A percentile compares a stretch with the other conserved stretches of the same genome.
Conservation (phyloP, 2,329 filamentous ascomycete genomes). For the Colletotrichum chrysophilum region DNA sequence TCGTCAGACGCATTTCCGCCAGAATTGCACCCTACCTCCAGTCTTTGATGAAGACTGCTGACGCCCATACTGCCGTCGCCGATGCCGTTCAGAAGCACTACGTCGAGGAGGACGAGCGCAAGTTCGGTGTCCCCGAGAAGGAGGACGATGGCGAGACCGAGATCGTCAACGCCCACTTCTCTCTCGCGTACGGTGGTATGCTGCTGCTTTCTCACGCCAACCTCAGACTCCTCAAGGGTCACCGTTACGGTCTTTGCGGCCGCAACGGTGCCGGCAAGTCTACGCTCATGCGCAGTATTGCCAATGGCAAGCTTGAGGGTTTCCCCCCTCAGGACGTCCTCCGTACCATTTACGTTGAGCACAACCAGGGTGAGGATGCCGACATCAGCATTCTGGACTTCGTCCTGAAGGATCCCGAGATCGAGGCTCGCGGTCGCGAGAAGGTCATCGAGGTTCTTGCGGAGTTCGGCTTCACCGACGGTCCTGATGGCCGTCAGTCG, state of each 20-base stretch:
- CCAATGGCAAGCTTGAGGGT: slow-evolving; percentile 93
- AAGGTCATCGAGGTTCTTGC: slow-evolving; percentile 83
- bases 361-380: slow-evolving; percentile 98
- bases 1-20: slow-evolving; percentile 72
- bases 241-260: slow-evolving; percentile 95
- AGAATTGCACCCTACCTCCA: slow-evolving; percentile 79
- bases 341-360: slow-evolving; percentile 96
- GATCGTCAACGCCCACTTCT: slow-evolving; percentile 98
- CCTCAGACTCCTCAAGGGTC: slow-evolving; percentile 90
- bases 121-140: slow-evolving; percentile 82
- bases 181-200: slow-evolving; percentile 97
- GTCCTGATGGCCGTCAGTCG: slow-evolving; percentile 85
- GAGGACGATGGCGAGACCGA: slow-evolving; percentile 92
- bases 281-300: slow-evolving; percentile 97
- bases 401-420: slow-evolving; percentile 85
- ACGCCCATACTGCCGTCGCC: slow-evolving; percentile 67
- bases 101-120: slow-evolving; percentile 83
- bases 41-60: slow-evolving; percentile 67
- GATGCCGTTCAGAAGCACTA: slow-evolving; percentile 79
- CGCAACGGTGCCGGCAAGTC: slow-evolving; percentile 98
- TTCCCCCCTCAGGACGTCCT: slow-evolving; percentile 93
- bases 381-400: slow-evolving; percentile 96
- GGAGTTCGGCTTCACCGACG: slow-evolving; percentile 92
- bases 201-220: slow-evolving; percentile 95
- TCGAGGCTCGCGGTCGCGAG: slow-evolving; percentile 78